These are phyloP conservation scores for Meyerozyma athensensis DNA, from an alignment of 1,139 yeast genomes.

Conservation along the genomic window DNA sequence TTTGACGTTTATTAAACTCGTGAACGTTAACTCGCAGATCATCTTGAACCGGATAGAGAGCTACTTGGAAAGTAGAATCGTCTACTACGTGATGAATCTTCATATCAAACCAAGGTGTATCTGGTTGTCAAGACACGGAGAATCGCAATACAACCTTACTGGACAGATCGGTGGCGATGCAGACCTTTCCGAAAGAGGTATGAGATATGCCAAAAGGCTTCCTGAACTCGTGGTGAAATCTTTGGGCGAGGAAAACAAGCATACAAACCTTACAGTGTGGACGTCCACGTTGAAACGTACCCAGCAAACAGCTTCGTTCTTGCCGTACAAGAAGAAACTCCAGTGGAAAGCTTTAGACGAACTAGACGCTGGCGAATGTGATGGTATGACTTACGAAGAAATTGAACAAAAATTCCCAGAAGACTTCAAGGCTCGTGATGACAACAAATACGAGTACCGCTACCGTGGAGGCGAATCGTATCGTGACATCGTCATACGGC, in stretches of 20 bases:
- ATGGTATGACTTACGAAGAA: slow-evolving; percentile 84
- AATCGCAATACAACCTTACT: slow-evolving; percentile 83
- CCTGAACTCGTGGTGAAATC: slow-evolving; percentile 75
- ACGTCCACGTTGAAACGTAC: slow-evolving; percentile 90
- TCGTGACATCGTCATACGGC: slow-evolving; percentile 87
- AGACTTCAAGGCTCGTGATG: slow-evolving; percentile 93
- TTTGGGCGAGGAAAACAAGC: slow-evolving; percentile 60
- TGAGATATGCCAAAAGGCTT: slow-evolving; percentile 75
- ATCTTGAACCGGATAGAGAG: slow-evolving; percentile 83
- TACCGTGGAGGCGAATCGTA: slow-evolving; percentile 97
- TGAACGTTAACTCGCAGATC: slow-evolving; percentile 84
- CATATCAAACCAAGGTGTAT: slow-evolving; percentile 89
- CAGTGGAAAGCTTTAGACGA: slow-evolving; percentile 98
- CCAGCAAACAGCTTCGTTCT: slow-evolving; percentile 82
- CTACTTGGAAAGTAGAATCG: slow-evolving; percentile 87
- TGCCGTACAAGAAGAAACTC: slow-evolving; percentile 73
- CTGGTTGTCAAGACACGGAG: slow-evolving; percentile 95
- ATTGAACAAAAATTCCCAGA: slow-evolving; percentile 76
- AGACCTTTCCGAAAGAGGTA: slow-evolving; percentile 77
- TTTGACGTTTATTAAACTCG: slow-evolving; percentile 77
- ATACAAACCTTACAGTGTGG: slow-evolving; percentile 83
- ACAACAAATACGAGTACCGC: slow-evolving; percentile 90
- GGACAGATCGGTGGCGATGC: slow-evolving; percentile 98
- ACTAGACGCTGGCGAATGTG: slow-evolving; percentile 96
- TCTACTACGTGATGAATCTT: slow-evolving; percentile 90